A percentile compares a stretch with the other conserved stretches of the same genome.
These are phyloP conservation scores for Pyrenophora tritici-repentis DNA, from an alignment of 2,329 filamentous ascomycete species.

Conservation along the genomic window DNA sequence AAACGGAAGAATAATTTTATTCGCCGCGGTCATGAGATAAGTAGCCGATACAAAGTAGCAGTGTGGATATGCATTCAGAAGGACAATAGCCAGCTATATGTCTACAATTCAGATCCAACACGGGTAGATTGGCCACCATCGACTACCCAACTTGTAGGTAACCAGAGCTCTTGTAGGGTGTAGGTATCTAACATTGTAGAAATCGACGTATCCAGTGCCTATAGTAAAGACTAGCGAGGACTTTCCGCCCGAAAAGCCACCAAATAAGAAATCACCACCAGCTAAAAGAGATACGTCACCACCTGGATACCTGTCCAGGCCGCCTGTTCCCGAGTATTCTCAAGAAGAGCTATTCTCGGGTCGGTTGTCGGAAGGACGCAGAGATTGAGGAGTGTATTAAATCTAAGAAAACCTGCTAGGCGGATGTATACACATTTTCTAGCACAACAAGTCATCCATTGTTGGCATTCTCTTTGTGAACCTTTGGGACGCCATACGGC, in stretches of 20 bases:
- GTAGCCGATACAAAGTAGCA: slow-evolving; percentile 14
- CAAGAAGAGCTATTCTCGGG: slow-evolving; percentile 16
- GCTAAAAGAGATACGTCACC: slow-evolving; percentile 4
- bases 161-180: not conserved
- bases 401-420: not conserved
- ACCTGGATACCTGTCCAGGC: slow-evolving; percentile 15
- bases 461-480: no score
- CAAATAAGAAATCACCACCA: not conserved
- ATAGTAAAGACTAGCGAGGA: slow-evolving; percentile 13
- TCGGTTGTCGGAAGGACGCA: slow-evolving; percentile 6
- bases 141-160: slow-evolving; percentile 9
- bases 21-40: slow-evolving; percentile 17
- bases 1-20: slow-evolving; percentile 24
- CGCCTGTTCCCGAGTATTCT: slow-evolving; percentile 17
- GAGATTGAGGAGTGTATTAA: not conserved
- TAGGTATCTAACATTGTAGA: not conserved
- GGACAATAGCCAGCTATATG: slow-evolving; percentile 18
- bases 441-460: not conserved
- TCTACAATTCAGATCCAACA: slow-evolving; percentile 19
- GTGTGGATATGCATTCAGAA: slow-evolving; percentile 23
- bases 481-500: not conserved
- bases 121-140: slow-evolving; percentile 14
- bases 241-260: not conserved
- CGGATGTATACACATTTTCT: not conserved
- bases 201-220: slow-evolving; percentile 11